phyloP scores from a whole-genome alignment of 148 eudicot genomes.

The Polygonum maritimum region DNA sequence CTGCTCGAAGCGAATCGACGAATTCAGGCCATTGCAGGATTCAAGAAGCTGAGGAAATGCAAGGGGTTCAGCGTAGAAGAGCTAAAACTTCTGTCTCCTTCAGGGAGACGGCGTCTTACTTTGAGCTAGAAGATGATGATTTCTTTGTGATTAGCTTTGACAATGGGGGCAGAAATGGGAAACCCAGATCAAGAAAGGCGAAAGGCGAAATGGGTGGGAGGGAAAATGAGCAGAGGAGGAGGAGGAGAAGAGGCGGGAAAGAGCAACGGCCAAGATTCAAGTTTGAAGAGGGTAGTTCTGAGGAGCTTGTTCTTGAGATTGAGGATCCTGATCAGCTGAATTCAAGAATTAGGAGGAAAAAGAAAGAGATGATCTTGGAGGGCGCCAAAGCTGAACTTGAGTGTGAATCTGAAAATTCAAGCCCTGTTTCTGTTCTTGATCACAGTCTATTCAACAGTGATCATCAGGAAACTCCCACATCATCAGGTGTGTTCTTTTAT shows the following conservation, averaged over 20 bases:
- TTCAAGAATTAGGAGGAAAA: slow-evolving; percentile 22
- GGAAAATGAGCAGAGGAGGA: slow-evolving; percentile 15
- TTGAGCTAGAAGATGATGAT: slow-evolving; percentile 49
- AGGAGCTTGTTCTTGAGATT: slow-evolving; percentile 5
- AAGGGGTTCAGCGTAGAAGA: slow-evolving; percentile 21
- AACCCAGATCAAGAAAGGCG: slow-evolving; percentile 15
- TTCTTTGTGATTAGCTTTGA: slow-evolving; percentile 64
- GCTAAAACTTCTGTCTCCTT: slow-evolving; percentile 40
- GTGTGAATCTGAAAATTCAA: slow-evolving; percentile 49
- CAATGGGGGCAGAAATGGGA: slow-evolving; percentile 13
- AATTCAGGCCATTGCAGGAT: slow-evolving; percentile 24
- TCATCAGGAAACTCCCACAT: slow-evolving; percentile 29
- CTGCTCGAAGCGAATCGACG: slow-evolving; percentile 21
- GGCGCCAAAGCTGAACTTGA: slow-evolving; percentile 29
- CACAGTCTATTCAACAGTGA: slow-evolving; percentile 34
- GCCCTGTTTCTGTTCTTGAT: slow-evolving; percentile 88
- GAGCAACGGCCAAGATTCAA: not conserved
- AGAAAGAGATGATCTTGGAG: slow-evolving; percentile 20
- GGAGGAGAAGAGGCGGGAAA: slow-evolving; percentile 13
- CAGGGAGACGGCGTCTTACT: slow-evolving; percentile 28
- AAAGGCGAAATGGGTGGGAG: slow-evolving; percentile 19
- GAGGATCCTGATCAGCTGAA: slow-evolving; percentile 15
- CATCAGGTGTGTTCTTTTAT: slow-evolving; percentile 7
- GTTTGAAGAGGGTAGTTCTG: not conserved
- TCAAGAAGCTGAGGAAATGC: slow-evolving; percentile 24